phyloP scores from a whole-genome alignment of 1,139 yeast species.

The Debaryomyces coudertii region DNA sequence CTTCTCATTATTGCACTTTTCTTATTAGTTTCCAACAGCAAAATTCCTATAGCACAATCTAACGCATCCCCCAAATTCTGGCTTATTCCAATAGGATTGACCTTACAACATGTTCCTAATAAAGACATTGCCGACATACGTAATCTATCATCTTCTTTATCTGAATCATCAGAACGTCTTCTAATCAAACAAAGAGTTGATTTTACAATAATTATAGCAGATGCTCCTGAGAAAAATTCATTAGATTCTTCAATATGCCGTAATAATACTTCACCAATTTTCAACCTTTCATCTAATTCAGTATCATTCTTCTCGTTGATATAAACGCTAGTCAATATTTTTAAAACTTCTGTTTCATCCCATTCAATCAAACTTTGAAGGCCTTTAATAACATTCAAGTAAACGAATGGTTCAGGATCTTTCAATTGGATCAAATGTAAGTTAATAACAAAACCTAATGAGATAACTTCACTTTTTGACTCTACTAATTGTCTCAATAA shows the following conservation, averaged over 20 bases:
- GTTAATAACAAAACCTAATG: slow-evolving; percentile 57
- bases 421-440: slow-evolving; percentile 67
- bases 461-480: slow-evolving; percentile 51
- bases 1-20: slow-evolving; percentile 66
- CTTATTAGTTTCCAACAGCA: slow-evolving; percentile 54
- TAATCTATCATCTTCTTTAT: slow-evolving; percentile 54
- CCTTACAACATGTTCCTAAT: slow-evolving; percentile 66
- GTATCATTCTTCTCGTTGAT: slow-evolving; percentile 27
- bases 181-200: slow-evolving; percentile 45
- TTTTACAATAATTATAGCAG: slow-evolving; percentile 31
- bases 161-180: slow-evolving; percentile 26
- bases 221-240: slow-evolving; percentile 48
- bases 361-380: slow-evolving; percentile 59
- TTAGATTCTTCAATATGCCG: slow-evolving; percentile 57
- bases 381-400: slow-evolving; percentile 81
- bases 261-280: slow-evolving; percentile 78
- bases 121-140: slow-evolving; percentile 88
- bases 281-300: slow-evolving; percentile 65
- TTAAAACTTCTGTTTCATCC: slow-evolving; percentile 43
- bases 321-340: slow-evolving; percentile 47
- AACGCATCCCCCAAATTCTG: slow-evolving; percentile 55
- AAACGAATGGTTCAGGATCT: slow-evolving; percentile 86
- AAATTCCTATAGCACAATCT: slow-evolving; percentile 76
- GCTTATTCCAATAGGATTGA: slow-evolving; percentile 58
- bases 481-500: slow-evolving; percentile 62